Conservation (phyloP, 495 filamentous ascomycete genomes). For the Hypoxylon rickii region DNA sequence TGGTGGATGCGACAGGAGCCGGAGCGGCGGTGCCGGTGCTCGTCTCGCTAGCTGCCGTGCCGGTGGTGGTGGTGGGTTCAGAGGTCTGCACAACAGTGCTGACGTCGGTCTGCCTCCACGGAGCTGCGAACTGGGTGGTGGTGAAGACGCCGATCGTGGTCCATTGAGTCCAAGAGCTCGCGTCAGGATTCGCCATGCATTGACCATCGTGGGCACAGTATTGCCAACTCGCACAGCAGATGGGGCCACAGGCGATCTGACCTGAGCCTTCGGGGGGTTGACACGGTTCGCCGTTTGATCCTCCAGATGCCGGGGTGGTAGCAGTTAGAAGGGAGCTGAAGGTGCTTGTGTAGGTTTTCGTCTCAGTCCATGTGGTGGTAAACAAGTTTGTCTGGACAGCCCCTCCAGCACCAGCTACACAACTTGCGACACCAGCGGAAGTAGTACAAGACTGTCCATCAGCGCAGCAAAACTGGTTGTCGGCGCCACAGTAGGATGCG, state of each 20-base stretch:
- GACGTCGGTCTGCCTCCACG: conserved; percentile 72
- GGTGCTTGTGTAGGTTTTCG: conserved; percentile 67
- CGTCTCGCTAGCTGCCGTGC: conserved; percentile 44
- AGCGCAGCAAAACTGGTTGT: conserved; percentile 70
- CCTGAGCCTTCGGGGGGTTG: conserved; percentile 54
- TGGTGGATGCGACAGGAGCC: conserved; percentile 42
- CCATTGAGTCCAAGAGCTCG: conserved; percentile 43
- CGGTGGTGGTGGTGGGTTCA: conserved; percentile 50
- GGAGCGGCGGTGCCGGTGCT: conserved; percentile 51
- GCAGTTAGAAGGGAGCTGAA: conserved; percentile 53
- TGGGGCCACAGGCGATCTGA: conserved; percentile 69
- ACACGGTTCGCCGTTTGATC: conserved; percentile 57
- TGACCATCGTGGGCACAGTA: conserved; percentile 61
- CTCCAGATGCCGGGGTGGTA: conserved; percentile 44
- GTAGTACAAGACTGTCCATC: conserved; percentile 65
- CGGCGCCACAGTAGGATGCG: conserved; percentile 68
- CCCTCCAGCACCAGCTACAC: conserved; percentile 35
- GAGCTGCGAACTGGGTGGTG: conserved; percentile 59
- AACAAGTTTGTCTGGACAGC: conserved; percentile 64
- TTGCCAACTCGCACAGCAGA: conserved; percentile 75
- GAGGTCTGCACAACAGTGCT: conserved; percentile 42
- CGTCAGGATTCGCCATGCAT: conserved; percentile 47
- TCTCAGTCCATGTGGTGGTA: conserved; percentile 78
- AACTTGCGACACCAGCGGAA: conserved; percentile 53
- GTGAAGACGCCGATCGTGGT: conserved; percentile 49